Evolutionary conservation across 139 green algal genomes (phyloP), one percentile per base, ranked within the genome.

Genomic region (Chlorella ohadii): DNA sequence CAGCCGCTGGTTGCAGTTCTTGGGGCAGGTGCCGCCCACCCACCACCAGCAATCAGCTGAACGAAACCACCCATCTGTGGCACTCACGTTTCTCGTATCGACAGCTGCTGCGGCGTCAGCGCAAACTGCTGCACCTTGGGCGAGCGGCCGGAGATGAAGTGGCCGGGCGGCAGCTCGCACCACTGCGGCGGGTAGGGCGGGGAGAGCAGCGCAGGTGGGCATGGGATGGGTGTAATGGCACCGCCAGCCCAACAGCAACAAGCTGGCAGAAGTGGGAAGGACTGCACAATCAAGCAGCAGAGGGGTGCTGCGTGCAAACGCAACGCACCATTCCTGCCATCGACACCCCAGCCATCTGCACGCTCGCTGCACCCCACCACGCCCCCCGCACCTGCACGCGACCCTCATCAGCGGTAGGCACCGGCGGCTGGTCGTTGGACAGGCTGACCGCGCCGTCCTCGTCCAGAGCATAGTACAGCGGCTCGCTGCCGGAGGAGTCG

Each of bases 81-180:
- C 25, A 33, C 64, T 34, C 31, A 12, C 64, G 34, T 71, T 72
- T 85, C 84, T 31, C 85, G 79, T 25, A 63, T 64, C 31, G 72
- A 76, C 78, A 96, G 88, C 86, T 96, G 90, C 57, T 87, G 77
- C 3, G 90, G 89, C 19, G 92, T 95, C 56, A 97, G 82, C 36
- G 94, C 94, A 88, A 96, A 97, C 87, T 96, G 93, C 64, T 88
- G 56, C 33, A 94, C 47, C 20, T 89, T 90, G 36, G 87, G 86
- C 27, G 33, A 39, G 75, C 83, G 55, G 13, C 66, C 83, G 31
- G 68, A 64, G 71, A 95, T 85, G 78, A 90, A 95, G 65, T 96
- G 92, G 12, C 93, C 93, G 23, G 93, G 91, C 22, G 89, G 89
- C 39, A 96, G 63, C 85, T 95, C 88, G 11, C 65, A 23, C 93